phyloP scores from a whole-genome alignment of 163 green algal species.

The Scenedesmus sp. region DNA sequence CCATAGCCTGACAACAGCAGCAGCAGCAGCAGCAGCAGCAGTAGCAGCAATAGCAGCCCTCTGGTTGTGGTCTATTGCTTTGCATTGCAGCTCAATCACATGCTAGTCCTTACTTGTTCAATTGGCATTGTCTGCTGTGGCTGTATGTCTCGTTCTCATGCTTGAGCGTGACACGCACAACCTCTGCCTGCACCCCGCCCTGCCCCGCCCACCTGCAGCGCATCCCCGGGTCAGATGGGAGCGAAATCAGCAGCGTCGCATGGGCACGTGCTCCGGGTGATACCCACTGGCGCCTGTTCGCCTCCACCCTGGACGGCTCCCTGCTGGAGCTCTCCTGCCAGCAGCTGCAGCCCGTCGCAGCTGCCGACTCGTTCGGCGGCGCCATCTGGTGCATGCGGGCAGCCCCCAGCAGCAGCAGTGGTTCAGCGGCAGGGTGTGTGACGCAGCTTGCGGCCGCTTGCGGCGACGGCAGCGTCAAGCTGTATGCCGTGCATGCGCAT shows the following conservation, averaged over 20 bases:
- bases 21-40: background rate
- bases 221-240: conserved; percentile 73
- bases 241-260: conserved; percentile 77
- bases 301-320: conserved; percentile 80
- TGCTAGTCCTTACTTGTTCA: no score
- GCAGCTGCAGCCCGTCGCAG: conserved; percentile 43
- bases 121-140: no score
- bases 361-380: conserved; percentile 85
- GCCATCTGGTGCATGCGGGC: conserved; percentile 85
- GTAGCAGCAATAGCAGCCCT: background rate
- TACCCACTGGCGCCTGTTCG: conserved; percentile 81
- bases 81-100: background rate
- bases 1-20: background rate
- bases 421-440: background rate
- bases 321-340: conserved; percentile 82
- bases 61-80: no score
- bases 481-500: conserved; percentile 80
- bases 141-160: background rate
- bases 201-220: conserved; percentile 61
- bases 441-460: conserved; percentile 84
- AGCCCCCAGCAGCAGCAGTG: conserved; percentile 47
- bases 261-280: conserved; percentile 72
- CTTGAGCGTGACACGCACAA: background rate
- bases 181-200: background rate
- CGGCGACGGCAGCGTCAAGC: conserved; percentile 91